Conservation (phyloP, 805 yeast genomes). For the Starmerella roubikii region DNA sequence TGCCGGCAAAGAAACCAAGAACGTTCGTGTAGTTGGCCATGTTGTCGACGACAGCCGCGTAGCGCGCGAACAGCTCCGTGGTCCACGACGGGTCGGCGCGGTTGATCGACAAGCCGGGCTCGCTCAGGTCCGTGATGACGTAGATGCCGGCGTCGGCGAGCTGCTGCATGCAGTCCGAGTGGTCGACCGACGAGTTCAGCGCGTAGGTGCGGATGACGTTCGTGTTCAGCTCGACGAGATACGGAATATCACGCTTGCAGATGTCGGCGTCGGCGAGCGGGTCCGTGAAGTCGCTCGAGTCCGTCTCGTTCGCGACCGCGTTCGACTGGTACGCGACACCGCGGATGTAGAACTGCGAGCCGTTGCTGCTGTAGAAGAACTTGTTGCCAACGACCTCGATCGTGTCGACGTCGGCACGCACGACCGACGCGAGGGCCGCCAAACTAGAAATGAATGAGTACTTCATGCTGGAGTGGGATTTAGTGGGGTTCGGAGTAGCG, state of each 20-base stretch:
- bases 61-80: slow-evolving; percentile 54
- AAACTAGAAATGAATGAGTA: slow-evolving; percentile 17
- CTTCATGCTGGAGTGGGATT: no score
- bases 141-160: slow-evolving; percentile 80
- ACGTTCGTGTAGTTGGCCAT: slow-evolving; percentile 67
- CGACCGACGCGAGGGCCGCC: slow-evolving; percentile 17
- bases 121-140: slow-evolving; percentile 77
- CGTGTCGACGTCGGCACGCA: slow-evolving; percentile 30
- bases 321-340: slow-evolving; percentile 83
- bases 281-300: slow-evolving; percentile 44
- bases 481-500: no score
- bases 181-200: slow-evolving; percentile 56
- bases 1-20: slow-evolving; percentile 93
- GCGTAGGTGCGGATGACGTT: slow-evolving; percentile 81
- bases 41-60: slow-evolving; percentile 68
- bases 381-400: slow-evolving; percentile 59
- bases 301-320: slow-evolving; percentile 30
- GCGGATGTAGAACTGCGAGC: slow-evolving; percentile 71
- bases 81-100: slow-evolving; percentile 73
- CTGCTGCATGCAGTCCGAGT: slow-evolving; percentile 63
- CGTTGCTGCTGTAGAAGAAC: slow-evolving; percentile 58
- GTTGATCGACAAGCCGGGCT: slow-evolving; percentile 66
- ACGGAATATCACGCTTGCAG: slow-evolving; percentile 77
- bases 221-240: slow-evolving; percentile 49
- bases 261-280: slow-evolving; percentile 59